phyloP scores from a whole-genome alignment of 1,284 basidiomycete genomes.

The Caloboletus inedulis region DNA sequence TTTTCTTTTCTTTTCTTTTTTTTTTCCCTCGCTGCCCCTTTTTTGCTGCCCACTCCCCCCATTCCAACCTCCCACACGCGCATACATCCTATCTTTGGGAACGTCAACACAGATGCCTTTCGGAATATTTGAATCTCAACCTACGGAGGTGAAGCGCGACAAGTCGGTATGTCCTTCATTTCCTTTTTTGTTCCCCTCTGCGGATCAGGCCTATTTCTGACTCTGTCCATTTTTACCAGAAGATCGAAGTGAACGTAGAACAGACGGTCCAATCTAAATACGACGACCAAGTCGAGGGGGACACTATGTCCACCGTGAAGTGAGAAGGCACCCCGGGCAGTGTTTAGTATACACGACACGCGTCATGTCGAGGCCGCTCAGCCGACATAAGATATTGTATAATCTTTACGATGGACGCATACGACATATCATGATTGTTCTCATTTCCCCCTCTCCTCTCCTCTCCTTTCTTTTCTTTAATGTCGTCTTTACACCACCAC shows the following conservation, averaged over 20 bases:
- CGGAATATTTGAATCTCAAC: background rate
- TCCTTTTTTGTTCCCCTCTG: background rate
- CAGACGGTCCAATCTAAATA: constrained; percentile 17
- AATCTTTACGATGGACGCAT: too few relatives aligned
- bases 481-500: too few relatives aligned
- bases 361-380: too few relatives aligned
- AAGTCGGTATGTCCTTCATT: constrained; percentile 12
- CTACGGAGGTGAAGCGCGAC: background rate
- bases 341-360: too few relatives aligned
- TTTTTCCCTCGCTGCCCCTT: background rate
- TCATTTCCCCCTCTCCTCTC: too few relatives aligned
- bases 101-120: constrained; percentile 4
- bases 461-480: too few relatives aligned
- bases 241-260: constrained; percentile 21
- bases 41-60: background rate
- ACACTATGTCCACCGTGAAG: background rate
- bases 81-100: background rate
- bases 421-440: too few relatives aligned
- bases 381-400: too few relatives aligned
- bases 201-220: too few relatives aligned
- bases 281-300: constrained; percentile 2
- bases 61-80: too few relatives aligned
- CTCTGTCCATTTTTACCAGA: background rate
- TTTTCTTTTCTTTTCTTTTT: too few relatives aligned
- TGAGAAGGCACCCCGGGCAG: too few relatives aligned